phyloP scores from a whole-genome alignment of 352 stramenopile genomes.

The Thraustochytrium sp. region DNA sequence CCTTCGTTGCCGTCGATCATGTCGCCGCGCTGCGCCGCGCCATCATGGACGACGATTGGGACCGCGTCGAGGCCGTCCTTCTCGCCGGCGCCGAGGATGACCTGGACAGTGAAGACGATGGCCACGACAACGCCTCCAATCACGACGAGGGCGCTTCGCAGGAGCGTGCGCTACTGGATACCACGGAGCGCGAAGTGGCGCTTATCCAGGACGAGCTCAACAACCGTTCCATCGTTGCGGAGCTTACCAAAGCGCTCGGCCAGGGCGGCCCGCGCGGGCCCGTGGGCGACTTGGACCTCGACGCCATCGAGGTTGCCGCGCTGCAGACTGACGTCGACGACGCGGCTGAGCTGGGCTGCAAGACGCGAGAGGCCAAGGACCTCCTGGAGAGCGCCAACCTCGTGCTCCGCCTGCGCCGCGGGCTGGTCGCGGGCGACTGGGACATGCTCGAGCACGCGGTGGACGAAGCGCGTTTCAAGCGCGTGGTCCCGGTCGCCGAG shows the following conservation, averaged over 20 bases:
- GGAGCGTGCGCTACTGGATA: no score
- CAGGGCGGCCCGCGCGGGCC: background rate
- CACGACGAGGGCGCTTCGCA: no score
- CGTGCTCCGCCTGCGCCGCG: slow-evolving; percentile 32
- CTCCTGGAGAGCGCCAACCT: slow-evolving; percentile 39
- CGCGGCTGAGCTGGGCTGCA: slow-evolving; percentile 31
- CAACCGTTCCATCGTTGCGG: slow-evolving; percentile 39
- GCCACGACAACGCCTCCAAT: no score
- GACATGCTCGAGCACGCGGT: slow-evolving; percentile 37
- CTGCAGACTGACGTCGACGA: slow-evolving; percentile 42
- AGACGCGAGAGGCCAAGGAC: slow-evolving; percentile 40
- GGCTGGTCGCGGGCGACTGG: slow-evolving; percentile 22
- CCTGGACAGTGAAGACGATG: no score
- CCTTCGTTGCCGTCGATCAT: background rate
- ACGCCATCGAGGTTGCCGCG: slow-evolving; percentile 25
- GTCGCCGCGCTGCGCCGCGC: background rate
- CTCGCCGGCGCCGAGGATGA: background rate
- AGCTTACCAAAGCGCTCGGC: slow-evolving; percentile 11
- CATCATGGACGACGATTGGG: background rate
- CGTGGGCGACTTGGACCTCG: slow-evolving; percentile 35
- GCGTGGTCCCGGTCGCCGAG: background rate
- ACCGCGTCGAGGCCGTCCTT: background rate
- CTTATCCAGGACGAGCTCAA: slow-evolving; percentile 50
- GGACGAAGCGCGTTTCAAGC: slow-evolving; percentile 7
- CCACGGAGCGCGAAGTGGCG: slow-evolving; percentile 10